These are phyloP conservation scores for Auricularia sp. DNA, from an alignment of 768 basidiomycete genomes.

Conservation along the genomic window DNA sequence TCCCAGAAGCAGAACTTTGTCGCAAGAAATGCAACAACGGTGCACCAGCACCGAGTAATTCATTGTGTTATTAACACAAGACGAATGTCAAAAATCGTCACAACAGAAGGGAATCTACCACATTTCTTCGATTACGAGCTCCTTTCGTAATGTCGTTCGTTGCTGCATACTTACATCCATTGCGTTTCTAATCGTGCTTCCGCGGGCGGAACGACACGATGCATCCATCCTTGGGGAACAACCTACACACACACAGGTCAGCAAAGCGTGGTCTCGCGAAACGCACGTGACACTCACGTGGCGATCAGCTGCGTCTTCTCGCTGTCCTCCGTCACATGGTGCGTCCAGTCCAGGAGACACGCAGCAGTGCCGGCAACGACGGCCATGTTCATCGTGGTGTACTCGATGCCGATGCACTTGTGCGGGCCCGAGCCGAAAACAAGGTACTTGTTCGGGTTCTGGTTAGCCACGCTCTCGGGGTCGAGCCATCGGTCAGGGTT, in stretches of 20 bases:
- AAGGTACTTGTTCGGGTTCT: constrained; percentile 88
- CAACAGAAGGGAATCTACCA: too few relatives aligned
- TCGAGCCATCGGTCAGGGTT: constrained; percentile 91
- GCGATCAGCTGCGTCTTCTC: constrained; percentile 88
- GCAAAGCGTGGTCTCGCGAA: background rate
- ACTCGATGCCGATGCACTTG: constrained; percentile 86
- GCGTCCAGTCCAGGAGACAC: constrained; percentile 75
- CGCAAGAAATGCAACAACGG: too few relatives aligned
- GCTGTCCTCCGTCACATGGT: constrained; percentile 69
- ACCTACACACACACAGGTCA: constrained; percentile 14
- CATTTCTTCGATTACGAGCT: too few relatives aligned
- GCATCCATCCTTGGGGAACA: constrained; percentile 94
- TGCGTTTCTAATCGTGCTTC: constrained; percentile 3
- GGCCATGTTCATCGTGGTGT: constrained; percentile 84
- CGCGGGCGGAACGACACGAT: constrained; percentile 68
- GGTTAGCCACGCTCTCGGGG: constrained; percentile 61
- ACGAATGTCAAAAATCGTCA: too few relatives aligned
- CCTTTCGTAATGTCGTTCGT: too few relatives aligned
- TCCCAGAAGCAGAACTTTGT: too few relatives aligned
- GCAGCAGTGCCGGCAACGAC: constrained; percentile 78
- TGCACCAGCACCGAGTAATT: too few relatives aligned
- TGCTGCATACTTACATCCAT: background rate
- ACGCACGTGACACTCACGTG: constrained; percentile 32
- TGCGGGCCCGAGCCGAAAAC: constrained; percentile 94
- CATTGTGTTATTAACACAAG: too few relatives aligned